Evolutionary conservation across 306 rosid species (phyloP).

Genomic region (Biancaea sappan): DNA sequence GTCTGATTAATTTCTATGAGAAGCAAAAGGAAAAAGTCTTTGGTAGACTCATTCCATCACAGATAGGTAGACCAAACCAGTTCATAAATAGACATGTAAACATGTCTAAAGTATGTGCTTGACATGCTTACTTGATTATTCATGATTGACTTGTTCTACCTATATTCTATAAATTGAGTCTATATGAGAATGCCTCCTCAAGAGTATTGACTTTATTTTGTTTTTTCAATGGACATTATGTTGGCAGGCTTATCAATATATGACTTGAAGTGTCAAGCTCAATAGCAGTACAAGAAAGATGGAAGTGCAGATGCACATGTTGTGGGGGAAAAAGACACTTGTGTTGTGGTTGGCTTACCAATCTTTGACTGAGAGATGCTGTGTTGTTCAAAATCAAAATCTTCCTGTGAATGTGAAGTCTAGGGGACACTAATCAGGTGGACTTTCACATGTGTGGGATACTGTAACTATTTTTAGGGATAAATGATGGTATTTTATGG

Average conservation of each 20-base stretch:
- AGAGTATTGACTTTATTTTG: conserved; percentile 9
- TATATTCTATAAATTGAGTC: background rate
- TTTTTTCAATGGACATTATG: conserved; percentile 8
- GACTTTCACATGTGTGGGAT: conserved; percentile 18
- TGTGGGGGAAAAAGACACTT: conserved; percentile 12
- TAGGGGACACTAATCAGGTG: conserved; percentile 5
- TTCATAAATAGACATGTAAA: background rate
- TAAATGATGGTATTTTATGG: conserved; percentile 9
- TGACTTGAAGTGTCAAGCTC: conserved; percentile 17
- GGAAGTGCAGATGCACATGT: conserved; percentile 24
- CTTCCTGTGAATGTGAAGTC: background rate
- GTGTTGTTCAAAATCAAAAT: conserved; percentile 33
- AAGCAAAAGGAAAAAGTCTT: too few species aligned
- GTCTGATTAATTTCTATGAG: too few species aligned
- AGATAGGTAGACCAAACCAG: background rate
- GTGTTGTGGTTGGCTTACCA: background rate
- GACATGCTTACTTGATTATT: background rate
- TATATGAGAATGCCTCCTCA: background rate
- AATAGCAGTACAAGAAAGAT: conserved; percentile 4
- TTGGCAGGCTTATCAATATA: conserved; percentile 12
- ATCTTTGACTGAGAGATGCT: conserved; percentile 19
- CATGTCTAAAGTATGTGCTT: background rate
- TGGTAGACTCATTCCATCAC: background rate
- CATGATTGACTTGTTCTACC: background rate
- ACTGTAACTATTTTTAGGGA: background rate